These are phyloP conservation scores for Talaromyces sp. DNA, from an alignment of 2,329 filamentous ascomycete genomes.

Conservation along the genomic window DNA sequence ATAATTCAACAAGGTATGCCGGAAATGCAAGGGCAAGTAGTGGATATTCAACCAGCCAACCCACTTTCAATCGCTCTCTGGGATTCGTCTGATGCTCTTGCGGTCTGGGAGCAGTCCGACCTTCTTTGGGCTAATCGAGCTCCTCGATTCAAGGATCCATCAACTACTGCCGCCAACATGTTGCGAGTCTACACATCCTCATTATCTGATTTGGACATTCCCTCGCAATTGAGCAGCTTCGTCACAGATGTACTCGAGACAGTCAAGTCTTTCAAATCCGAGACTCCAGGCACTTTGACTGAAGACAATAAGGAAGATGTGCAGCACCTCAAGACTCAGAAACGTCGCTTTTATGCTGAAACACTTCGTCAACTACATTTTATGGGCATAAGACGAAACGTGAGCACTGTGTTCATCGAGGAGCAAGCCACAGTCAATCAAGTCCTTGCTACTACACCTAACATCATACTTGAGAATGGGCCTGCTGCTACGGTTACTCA, in stretches of 20 bases:
- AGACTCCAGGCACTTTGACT: constrained; percentile 74
- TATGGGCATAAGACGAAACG: constrained; percentile 86
- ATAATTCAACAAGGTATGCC: constrained; percentile 45
- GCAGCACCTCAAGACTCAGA: constrained; percentile 85
- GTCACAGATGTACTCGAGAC: constrained; percentile 64
- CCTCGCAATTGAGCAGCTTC: constrained; percentile 63
- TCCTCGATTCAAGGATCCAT: constrained; percentile 67
- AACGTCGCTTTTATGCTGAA: constrained; percentile 86
- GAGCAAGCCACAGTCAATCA: constrained; percentile 68
- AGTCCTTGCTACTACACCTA: constrained; percentile 61
- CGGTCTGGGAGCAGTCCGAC: constrained; percentile 29
- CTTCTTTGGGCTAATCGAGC: constrained; percentile 46
- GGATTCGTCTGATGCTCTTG: constrained; percentile 28
- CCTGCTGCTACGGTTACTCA: constrained; percentile 25
- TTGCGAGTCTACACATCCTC: constrained; percentile 56
- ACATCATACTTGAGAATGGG: constrained; percentile 27
- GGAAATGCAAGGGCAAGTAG: constrained; percentile 27
- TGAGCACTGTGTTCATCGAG: constrained; percentile 68
- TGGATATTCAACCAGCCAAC: constrained; percentile 20
- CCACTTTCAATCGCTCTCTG: not conserved
- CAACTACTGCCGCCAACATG: constrained; percentile 73
- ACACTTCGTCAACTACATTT: constrained; percentile 75
- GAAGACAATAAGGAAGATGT: constrained; percentile 82
- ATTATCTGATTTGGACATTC: constrained; percentile 53
- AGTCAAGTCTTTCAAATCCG: constrained; percentile 71